Conservation (phyloP, 2,329 filamentous ascomycete genomes). For the Paracoccidioides brasiliensis region DNA sequence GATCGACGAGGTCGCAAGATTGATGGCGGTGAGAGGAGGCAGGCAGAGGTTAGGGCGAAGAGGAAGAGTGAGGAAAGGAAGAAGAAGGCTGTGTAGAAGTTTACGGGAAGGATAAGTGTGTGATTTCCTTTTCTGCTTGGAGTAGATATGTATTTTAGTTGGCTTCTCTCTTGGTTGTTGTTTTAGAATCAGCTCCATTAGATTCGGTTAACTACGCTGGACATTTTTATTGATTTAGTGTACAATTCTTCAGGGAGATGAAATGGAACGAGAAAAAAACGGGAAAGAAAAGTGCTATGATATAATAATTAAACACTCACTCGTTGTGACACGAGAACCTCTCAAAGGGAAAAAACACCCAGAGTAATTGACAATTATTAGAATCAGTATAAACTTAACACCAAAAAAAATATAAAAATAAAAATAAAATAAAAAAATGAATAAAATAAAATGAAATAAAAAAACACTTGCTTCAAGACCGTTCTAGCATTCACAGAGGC, state of each 20-base stretch:
- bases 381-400: too few species aligned
- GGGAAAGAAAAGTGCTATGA: too few species aligned
- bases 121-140: slow-evolving; percentile 1
- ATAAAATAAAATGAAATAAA: too few species aligned
- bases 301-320: too few species aligned
- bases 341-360: too few species aligned
- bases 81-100: slow-evolving; percentile 38
- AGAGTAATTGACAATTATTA: too few species aligned
- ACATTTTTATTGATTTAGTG: background rate
- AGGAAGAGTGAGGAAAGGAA: slow-evolving; percentile 65
- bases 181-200: background rate
- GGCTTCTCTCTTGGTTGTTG: background rate
- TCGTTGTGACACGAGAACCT: too few species aligned
- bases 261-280: background rate
- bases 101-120: background rate
- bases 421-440: too few species aligned
- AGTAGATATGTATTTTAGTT: background rate
- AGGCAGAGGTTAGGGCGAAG: slow-evolving; percentile 77
- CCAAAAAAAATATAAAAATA: too few species aligned
- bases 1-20: slow-evolving; percentile 76
- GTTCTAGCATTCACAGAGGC: background rate
- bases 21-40: slow-evolving; percentile 87
- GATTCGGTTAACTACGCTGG: background rate
- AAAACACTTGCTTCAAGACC: background rate
- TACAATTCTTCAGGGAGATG: background rate